Base-by-base conservation (phyloP, 768 basidiomycete genomes). In the Xanthoconium purpureum region DNA sequence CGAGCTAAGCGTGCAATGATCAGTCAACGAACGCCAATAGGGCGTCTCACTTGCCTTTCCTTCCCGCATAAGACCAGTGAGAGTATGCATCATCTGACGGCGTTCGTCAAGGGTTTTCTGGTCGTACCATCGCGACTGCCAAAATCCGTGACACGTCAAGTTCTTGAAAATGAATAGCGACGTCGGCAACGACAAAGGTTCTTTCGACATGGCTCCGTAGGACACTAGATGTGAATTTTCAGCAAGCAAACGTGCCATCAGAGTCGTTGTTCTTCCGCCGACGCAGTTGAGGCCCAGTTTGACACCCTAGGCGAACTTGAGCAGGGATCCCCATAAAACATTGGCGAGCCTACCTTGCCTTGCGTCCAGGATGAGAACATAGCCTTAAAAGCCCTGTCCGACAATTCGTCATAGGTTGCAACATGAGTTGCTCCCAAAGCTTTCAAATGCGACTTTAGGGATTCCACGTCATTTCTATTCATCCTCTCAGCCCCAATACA, bases 131-230 rank as follows among this genome's bases (percentile, higher is more conserved):
- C 79, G 77, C 50, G 75, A 83, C 68, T 89, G 87, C 89, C 90
- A 92, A 70, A 87, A 91, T 6, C 90, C 92, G 48, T 83, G 86
- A 24, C 79, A 78, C 0, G 80, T 86, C 60, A 94, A 75, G 68
- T 91, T 88, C 60, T 85, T 91, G 78, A 95, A 95, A 57, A 95
- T 92, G 72, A 91, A 87, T 20, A 85, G 74, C 0, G 88, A 88
- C 0, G 89, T 86, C 2, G 93, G 88, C 20, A 95, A 68, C 1
- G 84, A 80, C 17, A 95, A 70, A 0, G 92, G 90, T 50, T 87
- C 79, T 66, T 88, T 92, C 1, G 92, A 88, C 92, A 95, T 94
- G 6, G 89, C 91, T 30, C 93, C 93, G 52, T 94, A 95, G 0
- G 93, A 91, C 9, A 94, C 85, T 13, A 94, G 78, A 59, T 89